Evolutionary conservation across 768 basidiomycete species (phyloP).

Genomic region (Mycena galopus): DNA sequence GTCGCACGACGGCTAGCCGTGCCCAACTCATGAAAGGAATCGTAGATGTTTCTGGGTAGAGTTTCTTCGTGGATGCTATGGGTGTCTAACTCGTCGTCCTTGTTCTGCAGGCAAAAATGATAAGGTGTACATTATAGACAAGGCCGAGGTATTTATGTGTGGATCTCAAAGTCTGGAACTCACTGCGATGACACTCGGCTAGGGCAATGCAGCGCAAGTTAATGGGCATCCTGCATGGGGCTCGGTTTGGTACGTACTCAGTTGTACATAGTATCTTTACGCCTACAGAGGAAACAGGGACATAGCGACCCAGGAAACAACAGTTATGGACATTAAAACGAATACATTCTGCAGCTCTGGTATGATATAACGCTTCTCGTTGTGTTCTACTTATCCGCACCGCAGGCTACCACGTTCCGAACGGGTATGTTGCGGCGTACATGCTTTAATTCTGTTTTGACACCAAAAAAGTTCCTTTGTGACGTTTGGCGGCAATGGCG

Average conservation of each 20-base stretch:
- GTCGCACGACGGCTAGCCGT: not conserved
- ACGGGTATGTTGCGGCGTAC: conserved; percentile 48
- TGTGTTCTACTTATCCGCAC: not conserved
- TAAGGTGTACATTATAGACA: conserved; percentile 82
- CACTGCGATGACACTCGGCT: not conserved
- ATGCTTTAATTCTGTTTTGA: not conserved
- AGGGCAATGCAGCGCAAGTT: conserved; percentile 68
- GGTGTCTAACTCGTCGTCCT: not conserved
- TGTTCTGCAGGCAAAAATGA: not conserved
- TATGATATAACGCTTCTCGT: not conserved
- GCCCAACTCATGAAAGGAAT: not conserved
- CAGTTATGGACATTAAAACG: conserved; percentile 78
- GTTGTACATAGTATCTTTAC: not conserved
- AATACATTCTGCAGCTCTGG: conserved; percentile 79
- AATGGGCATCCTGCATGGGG: conserved; percentile 83
- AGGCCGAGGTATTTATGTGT: conserved; percentile 65
- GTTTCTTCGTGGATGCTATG: not conserved
- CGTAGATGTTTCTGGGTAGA: conserved; percentile 80
- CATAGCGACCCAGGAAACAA: conserved; percentile 67
- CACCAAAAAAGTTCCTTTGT: conserved; percentile 62
- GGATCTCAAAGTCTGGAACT: not conserved
- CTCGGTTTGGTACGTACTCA: conserved; percentile 66
- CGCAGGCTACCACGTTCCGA: conserved; percentile 68
- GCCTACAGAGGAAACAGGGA: conserved; percentile 60
- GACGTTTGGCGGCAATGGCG: conserved; percentile 84